These are phyloP conservation scores for Cavenderia fasciculata DNA, from an alignment of 78 protist genomes.

Conservation along the genomic window DNA sequence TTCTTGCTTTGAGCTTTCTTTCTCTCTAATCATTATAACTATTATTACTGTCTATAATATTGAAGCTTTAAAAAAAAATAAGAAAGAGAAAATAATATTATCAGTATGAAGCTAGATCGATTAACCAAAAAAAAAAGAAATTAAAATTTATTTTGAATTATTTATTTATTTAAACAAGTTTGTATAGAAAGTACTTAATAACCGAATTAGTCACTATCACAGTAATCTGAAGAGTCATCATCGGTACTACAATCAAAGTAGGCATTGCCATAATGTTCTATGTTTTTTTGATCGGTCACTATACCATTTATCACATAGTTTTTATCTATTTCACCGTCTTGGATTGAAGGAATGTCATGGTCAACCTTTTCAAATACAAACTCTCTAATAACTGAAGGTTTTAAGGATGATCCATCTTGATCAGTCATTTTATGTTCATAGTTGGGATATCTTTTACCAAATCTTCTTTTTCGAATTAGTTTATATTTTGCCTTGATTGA, in stretches of 20 bases:
- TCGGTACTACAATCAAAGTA: conserved; percentile 2
- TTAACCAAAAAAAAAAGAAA: no score
- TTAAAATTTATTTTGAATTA: no score
- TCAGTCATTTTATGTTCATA: neutral
- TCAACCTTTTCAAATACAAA: neutral
- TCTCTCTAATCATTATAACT: no score
- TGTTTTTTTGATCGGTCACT: neutral
- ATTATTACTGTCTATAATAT: no score
- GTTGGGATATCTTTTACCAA: neutral
- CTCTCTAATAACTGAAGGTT: neutral
- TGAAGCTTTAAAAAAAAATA: no score
- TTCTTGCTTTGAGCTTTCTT: no score
- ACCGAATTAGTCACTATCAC: no score
- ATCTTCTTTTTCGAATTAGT: neutral
- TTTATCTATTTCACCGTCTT: neutral
- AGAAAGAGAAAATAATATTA: no score
- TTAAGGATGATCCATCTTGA: neutral
- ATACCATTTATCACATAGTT: neutral
- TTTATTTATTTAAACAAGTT: no score
- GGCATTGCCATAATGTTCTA: neutral
- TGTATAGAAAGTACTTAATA: no score
- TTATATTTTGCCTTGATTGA: neutral
- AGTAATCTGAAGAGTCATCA: neutral
- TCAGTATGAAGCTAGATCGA: no score
- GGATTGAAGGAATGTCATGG: neutral